These are phyloP conservation scores for Canna indica DNA, from an alignment of 176 grass and related monocot species.

Conservation along the genomic window DNA sequence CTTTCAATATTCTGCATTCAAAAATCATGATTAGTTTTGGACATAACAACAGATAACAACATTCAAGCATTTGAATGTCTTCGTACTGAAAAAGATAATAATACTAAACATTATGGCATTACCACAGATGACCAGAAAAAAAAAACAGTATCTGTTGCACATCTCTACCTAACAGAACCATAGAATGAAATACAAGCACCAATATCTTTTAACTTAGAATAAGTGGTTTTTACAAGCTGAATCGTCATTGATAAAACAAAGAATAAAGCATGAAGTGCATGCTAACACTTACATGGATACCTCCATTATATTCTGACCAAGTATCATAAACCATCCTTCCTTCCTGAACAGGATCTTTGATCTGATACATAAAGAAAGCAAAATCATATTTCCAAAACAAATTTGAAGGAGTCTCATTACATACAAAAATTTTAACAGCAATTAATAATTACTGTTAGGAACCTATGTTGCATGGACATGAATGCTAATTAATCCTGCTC, in stretches of 20 bases:
- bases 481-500: neutral
- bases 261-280: neutral
- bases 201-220: too few species aligned
- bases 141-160: neutral
- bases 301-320: neutral
- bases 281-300: slow-evolving; percentile 4
- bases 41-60: too few species aligned
- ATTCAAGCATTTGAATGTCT: too few species aligned
- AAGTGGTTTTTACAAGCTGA: too few species aligned
- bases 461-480: too few species aligned
- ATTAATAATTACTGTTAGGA: too few species aligned
- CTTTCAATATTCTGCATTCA: slow-evolving; percentile 67
- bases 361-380: neutral
- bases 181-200: too few species aligned
- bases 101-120: too few species aligned
- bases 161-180: neutral
- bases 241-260: too few species aligned
- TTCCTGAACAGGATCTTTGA: neutral
- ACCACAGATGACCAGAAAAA: too few species aligned
- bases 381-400: neutral
- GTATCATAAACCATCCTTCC: neutral
- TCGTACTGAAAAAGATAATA: too few species aligned
- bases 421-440: too few species aligned
- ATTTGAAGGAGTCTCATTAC: neutral
- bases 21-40: neutral